Percentiles rank a stretch among this genome's conserved stretches.
phyloP scores from a whole-genome alignment of 1,284 basidiomycete species.

The Leccinum angustisporum region DNA sequence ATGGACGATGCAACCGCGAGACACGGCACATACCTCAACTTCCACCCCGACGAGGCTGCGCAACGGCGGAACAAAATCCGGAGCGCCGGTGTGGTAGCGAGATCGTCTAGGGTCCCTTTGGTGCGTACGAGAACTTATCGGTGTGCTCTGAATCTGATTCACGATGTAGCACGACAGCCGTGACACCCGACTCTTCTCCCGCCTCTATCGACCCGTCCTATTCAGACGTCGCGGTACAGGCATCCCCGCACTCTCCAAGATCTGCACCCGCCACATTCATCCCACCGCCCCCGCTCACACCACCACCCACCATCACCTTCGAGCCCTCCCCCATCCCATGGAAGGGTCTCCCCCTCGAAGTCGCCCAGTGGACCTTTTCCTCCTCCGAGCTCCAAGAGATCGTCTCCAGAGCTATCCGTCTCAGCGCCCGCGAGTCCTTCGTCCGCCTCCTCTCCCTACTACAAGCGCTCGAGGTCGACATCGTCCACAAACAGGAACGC shows the following conservation, averaged over 20 bases:
- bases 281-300: constrained; percentile 39
- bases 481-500: constrained; percentile 58
- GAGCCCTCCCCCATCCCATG: constrained; percentile 56
- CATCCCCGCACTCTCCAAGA: background rate
- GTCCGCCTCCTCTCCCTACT: constrained; percentile 64
- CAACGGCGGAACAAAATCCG: too few species aligned
- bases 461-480: constrained; percentile 55
- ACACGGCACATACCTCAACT: too few species aligned
- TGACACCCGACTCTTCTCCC: background rate
- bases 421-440: constrained; percentile 68
- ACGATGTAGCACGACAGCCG: too few species aligned
- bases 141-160: too few species aligned
- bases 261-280: constrained; percentile 11
- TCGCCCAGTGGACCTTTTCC: constrained; percentile 73
- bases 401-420: constrained; percentile 70
- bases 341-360: constrained; percentile 68
- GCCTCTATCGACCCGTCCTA: constrained; percentile 5
- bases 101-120: too few species aligned
- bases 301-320: constrained; percentile 53
- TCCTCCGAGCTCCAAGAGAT: constrained; percentile 69
- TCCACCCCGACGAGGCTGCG: too few species aligned
- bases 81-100: too few species aligned
- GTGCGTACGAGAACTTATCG: too few species aligned
- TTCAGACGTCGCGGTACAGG: constrained; percentile 17
- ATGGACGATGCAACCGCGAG: too few species aligned